phyloP scores from a whole-genome alignment of 2,329 filamentous ascomycete genomes.

The Amauroascus verrucosus region DNA sequence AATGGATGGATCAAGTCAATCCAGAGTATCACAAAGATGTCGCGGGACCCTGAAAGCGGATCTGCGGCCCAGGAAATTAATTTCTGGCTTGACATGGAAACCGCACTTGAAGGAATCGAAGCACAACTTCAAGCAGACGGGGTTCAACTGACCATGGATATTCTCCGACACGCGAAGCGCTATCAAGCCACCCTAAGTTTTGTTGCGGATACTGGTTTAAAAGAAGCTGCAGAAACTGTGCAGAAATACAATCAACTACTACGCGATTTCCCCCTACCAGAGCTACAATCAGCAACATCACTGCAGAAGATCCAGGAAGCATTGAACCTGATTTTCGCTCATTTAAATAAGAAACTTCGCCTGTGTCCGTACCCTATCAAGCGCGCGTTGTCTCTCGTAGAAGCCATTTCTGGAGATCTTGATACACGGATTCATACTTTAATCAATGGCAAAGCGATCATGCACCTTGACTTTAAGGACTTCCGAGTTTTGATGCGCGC shows the following conservation, averaged over 20 bases:
- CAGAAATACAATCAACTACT: constrained; percentile 99
- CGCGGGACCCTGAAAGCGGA: constrained; percentile 63
- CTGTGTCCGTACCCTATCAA: constrained; percentile 93
- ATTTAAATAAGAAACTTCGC: constrained; percentile 95
- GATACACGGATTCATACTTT: constrained; percentile 77
- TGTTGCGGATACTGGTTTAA: constrained; percentile 85
- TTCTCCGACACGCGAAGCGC: constrained; percentile 91
- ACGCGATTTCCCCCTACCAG: constrained; percentile 93
- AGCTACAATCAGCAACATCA: constrained; percentile 84
- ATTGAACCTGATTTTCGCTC: constrained; percentile 76
- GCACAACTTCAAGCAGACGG: constrained; percentile 78
- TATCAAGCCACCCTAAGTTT: constrained; percentile 98
- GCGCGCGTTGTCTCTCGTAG: constrained; percentile 83
- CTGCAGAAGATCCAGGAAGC: constrained; percentile 81
- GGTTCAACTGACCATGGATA: constrained; percentile 81
- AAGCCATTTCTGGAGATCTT: constrained; percentile 89
- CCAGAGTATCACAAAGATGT: constrained; percentile 88
- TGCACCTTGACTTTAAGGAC: constrained; percentile 84
- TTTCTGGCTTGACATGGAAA: constrained; percentile 98
- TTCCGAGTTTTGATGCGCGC: constrained; percentile 78
- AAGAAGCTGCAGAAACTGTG: constrained; percentile 90
- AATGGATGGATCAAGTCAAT: constrained; percentile 99
- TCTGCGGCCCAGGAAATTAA: constrained; percentile 97
- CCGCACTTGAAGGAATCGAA: constrained; percentile 82
- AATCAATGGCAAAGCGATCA: constrained; percentile 74